Evolutionary conservation across 768 basidiomycete species (phyloP).

Genomic region (Galerina sulciceps): DNA sequence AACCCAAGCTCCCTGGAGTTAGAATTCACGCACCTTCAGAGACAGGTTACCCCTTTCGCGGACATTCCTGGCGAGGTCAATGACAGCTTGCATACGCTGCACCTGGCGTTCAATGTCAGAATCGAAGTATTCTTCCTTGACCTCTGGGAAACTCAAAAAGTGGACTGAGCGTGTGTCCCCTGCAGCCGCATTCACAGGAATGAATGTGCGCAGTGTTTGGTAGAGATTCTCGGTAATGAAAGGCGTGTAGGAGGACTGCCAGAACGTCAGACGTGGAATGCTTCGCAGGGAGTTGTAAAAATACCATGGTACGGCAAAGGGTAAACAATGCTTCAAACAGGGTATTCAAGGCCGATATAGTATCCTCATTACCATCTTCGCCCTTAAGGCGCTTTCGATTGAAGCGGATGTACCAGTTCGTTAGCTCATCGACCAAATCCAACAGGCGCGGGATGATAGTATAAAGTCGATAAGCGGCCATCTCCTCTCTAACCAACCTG

Average conservation of each 20-base stretch:
- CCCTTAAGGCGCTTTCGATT: conserved; percentile 96
- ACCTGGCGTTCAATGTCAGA: conserved; percentile 92
- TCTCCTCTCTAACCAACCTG: conserved; percentile 87
- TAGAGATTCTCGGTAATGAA: conserved; percentile 98
- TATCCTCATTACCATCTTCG: conserved; percentile 89
- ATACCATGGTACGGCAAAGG: conserved; percentile 92
- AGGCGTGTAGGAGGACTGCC: conserved; percentile 94
- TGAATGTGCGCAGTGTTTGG: conserved; percentile 85
- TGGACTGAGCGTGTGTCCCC: conserved; percentile 92
- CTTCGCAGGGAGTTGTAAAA: conserved; percentile 11
- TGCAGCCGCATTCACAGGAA: conserved; percentile 72
- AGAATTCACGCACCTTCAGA: conserved; percentile 71
- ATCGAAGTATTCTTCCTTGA: conserved; percentile 95
- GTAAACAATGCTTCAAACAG: conserved; percentile 95
- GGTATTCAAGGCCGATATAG: conserved; percentile 87
- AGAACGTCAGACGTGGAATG: conserved; percentile 6
- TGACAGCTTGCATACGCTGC: conserved; percentile 92
- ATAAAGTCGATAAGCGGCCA: conserved; percentile 97
- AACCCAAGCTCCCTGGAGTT: not conserved
- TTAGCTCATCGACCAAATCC: conserved; percentile 92
- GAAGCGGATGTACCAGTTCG: conserved; percentile 99
- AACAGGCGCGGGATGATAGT: conserved; percentile 95
- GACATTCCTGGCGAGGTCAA: conserved; percentile 87
- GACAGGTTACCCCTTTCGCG: conserved; percentile 87
- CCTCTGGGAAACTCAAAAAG: conserved; percentile 92